phyloP scores from a whole-genome alignment of 768 basidiomycete genomes.

The Boletellus ananiceps region DNA sequence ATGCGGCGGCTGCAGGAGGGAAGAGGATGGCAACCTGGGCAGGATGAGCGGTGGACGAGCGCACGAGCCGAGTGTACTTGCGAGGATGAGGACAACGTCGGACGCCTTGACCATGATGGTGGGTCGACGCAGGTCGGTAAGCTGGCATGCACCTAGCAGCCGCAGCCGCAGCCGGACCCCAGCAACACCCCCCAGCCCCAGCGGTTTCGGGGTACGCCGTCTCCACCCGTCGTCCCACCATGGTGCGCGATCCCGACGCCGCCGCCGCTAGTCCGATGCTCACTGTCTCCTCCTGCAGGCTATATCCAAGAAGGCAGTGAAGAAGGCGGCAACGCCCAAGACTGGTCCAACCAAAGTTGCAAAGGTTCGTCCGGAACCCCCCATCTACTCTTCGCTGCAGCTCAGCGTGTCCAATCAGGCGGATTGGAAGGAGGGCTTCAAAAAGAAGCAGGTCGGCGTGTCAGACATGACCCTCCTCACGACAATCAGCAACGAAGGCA shows the following conservation, averaged over 20 bases:
- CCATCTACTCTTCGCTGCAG: slow-evolving; percentile 7
- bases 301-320: slow-evolving; percentile 85
- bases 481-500: slow-evolving; percentile 94
- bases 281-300: slow-evolving; percentile 43
- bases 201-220: slow-evolving; percentile 15
- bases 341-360: slow-evolving; percentile 59
- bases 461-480: slow-evolving; percentile 97
- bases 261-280: neutral
- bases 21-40: slow-evolving; percentile 73
- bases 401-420: slow-evolving; percentile 49
- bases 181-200: neutral
- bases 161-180: slow-evolving; percentile 26
- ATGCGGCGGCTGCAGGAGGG: slow-evolving; percentile 74
- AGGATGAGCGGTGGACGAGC: neutral
- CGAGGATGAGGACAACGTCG: slow-evolving; percentile 76
- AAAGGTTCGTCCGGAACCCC: slow-evolving; percentile 50
- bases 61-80: slow-evolving; percentile 30
- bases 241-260: slow-evolving; percentile 15
- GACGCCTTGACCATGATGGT: slow-evolving; percentile 49
- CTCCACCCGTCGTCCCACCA: slow-evolving; percentile 11
- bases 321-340: slow-evolving; percentile 70
- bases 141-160: neutral
- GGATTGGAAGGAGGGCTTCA: slow-evolving; percentile 99
- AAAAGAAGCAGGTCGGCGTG: slow-evolving; percentile 98
- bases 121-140: too few relatives aligned